These are phyloP conservation scores for Crithidia expoeki DNA, from an alignment of 208 protist species.

Conservation along the genomic window DNA sequence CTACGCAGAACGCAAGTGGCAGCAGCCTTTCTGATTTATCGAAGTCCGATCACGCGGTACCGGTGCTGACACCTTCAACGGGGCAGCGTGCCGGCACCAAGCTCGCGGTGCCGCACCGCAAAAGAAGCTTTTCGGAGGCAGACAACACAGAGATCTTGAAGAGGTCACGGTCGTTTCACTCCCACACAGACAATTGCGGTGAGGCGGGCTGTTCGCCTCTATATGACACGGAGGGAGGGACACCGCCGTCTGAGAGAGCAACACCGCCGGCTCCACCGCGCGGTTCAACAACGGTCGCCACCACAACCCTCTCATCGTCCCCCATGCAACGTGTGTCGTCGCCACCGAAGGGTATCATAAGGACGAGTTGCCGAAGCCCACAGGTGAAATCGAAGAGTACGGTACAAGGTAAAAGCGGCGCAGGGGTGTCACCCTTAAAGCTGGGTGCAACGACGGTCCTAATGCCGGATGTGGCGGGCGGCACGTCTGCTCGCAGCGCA, in stretches of 20 bases:
- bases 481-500: neutral
- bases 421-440: neutral
- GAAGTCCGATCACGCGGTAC: neutral
- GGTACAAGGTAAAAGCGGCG: too few species aligned
- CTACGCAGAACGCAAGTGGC: neutral
- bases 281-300: neutral
- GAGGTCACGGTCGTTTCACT: neutral
- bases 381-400: neutral
- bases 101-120: neutral
- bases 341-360: neutral
- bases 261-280: neutral
- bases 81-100: neutral
- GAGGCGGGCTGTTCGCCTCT: conserved; percentile 7
- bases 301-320: neutral
- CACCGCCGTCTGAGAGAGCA: neutral
- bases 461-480: conserved; percentile 1
- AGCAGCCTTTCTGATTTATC: neutral
- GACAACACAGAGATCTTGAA: neutral
- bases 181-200: neutral
- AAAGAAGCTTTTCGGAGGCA: neutral
- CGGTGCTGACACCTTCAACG: conserved; percentile 5
- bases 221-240: neutral
- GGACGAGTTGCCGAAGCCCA: neutral
- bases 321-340: neutral
- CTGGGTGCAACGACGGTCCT: neutral